Evolutionary conservation across 83 land plant genomes (phyloP), one percentile per base, ranked within the genome.

Genomic region (Picea mariana): DNA sequence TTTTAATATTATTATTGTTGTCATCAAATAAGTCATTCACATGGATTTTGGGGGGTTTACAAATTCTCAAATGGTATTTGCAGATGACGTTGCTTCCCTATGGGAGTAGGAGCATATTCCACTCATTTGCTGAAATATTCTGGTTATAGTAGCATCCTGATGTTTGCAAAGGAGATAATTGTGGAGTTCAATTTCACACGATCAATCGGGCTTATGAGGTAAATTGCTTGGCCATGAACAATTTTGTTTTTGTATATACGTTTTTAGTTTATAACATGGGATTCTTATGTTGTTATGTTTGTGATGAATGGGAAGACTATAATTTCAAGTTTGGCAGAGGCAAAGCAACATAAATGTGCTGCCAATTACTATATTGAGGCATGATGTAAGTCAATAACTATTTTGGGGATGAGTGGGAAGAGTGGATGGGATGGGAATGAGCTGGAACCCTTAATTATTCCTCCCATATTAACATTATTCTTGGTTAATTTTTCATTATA

Each of bases 381-480:
- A 0, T 34, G 38, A 34, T 84, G 49, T 83, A 82, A 59, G 72
- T 58, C 65, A 67, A 79, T 67, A 88, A 88, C 62, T 58, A 85
- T 6, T 85, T 83, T 34, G 87, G 84, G 83, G 93, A 91, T 31
- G 44, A 87, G 67, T 91, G 91, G 91, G 93, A 91, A 68, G 91
- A 91, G 65, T 91, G 91, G 91, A 91, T 91, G 93, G 93, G 93
- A 34, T 91, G 87, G 86, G 93, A 91, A 85, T 91, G 93, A 13
- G 91, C 91, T 31, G 31, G 1, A 27, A 27, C 31, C 31, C 31
- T 27, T 27, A 1, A 27, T 27, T 6, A 85, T 67, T 88, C 24
- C 87, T 88, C 17, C 17, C 90, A 91, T 62, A 85, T 87, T 72
- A 91, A 91, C 79, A 64, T 47, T 47, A 47, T 47, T 1, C 9